A percentile compares a stretch with the other conserved stretches of the same genome.
These are phyloP conservation scores for Stephania yunnanensis DNA, from an alignment of 164 flowering plant genomes.

Conservation along the genomic window DNA sequence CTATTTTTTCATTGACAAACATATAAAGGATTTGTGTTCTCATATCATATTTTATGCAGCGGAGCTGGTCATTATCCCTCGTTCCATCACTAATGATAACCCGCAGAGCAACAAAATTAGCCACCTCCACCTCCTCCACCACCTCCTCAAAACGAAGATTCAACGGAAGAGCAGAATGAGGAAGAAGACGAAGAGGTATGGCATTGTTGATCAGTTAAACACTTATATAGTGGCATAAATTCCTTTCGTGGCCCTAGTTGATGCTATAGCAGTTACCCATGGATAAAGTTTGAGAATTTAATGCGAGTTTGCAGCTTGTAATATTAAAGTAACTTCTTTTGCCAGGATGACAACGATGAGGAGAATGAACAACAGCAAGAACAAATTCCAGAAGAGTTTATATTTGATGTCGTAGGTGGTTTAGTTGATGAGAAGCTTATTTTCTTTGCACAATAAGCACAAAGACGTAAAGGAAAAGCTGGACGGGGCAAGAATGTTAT, in stretches of 20 bases:
- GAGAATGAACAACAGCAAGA: slow-evolving; percentile 81
- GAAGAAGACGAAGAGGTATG: slow-evolving; percentile 70
- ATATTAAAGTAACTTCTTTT: slow-evolving; percentile 14
- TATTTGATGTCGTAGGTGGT: slow-evolving; percentile 98
- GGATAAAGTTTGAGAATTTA: background rate
- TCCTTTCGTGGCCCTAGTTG: background rate
- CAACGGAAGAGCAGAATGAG: slow-evolving; percentile 71
- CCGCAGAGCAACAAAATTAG: slow-evolving; percentile 84
- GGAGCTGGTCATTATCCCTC: slow-evolving; percentile 92
- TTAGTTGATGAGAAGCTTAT: slow-evolving; percentile 93
- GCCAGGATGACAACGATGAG: slow-evolving; percentile 73
- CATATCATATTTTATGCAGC: slow-evolving; percentile 33
- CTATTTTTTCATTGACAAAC: background rate
- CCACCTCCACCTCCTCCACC: slow-evolving; percentile 95
- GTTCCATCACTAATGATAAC: slow-evolving; percentile 66
- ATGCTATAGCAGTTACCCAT: background rate
- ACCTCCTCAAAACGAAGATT: slow-evolving; percentile 86
- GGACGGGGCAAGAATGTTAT: slow-evolving; percentile 97
- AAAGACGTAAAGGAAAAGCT: slow-evolving; percentile 82
- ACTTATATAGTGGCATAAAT: background rate
- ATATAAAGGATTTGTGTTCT: background rate
- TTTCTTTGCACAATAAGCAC: slow-evolving; percentile 97
- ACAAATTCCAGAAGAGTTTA: slow-evolving; percentile 93
- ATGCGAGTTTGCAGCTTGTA: background rate
- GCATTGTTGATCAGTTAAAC: slow-evolving; percentile 5